A percentile compares a stretch with the other conserved stretches of the same genome.
Evolutionary conservation across 2,329 filamentous ascomycete species (phyloP).

Genomic region (Trichophyton mentagrophytes): DNA sequence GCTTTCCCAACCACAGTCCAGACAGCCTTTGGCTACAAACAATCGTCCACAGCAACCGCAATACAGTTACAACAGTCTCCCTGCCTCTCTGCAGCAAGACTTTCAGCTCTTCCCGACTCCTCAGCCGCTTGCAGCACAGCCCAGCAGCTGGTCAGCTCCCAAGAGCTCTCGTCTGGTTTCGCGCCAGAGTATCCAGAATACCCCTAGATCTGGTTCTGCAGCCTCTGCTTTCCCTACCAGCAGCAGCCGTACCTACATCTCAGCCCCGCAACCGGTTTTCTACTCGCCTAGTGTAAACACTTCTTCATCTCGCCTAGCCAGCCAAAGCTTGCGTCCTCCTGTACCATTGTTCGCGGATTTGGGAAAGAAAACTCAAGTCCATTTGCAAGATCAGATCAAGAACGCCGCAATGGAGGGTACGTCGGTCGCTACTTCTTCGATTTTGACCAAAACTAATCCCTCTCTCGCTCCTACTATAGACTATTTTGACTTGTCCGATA

Average conservation of each 20-base stretch:
- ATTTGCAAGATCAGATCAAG: neutral
- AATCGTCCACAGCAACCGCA: constrained; percentile 13
- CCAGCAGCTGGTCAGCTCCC: too few species aligned
- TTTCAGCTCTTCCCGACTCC: constrained; percentile 33
- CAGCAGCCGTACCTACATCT: neutral
- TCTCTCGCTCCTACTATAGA: neutral
- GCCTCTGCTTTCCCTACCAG: neutral
- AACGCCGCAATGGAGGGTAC: neutral
- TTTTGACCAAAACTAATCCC: neutral
- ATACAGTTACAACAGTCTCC: constrained; percentile 13
- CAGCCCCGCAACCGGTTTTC: neutral
- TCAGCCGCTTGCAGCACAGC: constrained; percentile 5
- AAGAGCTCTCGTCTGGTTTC: too few species aligned
- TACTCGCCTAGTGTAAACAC: neutral
- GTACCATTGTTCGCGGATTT: neutral
- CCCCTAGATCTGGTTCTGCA: neutral
- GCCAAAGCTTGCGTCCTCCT: neutral
- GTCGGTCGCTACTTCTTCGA: neutral
- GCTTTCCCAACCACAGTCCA: constrained; percentile 33
- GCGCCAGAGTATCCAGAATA: too few species aligned
- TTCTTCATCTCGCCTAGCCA: neutral
- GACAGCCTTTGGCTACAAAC: constrained; percentile 31
- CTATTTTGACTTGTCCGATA: neutral
- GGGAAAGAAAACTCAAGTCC: neutral
- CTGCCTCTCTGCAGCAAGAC: constrained; percentile 21